A percentile compares a stretch with the other conserved stretches of the same genome.
phyloP scores from a whole-genome alignment of 225 moss, liverwort and hornwort genomes.

The Asterella californica region DNA sequence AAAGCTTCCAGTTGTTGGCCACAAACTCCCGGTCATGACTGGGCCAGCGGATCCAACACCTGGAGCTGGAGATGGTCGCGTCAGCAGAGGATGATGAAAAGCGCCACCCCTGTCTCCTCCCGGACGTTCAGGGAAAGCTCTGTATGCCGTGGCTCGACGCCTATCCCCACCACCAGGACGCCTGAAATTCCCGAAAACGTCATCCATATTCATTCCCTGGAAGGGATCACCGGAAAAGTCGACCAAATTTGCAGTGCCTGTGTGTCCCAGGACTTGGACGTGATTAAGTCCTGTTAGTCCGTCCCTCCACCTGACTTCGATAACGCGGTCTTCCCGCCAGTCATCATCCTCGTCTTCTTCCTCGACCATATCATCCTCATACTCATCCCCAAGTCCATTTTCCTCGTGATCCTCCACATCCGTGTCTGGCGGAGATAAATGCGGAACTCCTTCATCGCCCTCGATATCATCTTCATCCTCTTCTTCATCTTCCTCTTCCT shows the following conservation, averaged over 20 bases:
- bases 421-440: constrained; percentile 91
- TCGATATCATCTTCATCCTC: constrained; percentile 97
- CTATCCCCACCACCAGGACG: constrained; percentile 77
- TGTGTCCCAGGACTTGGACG: constrained; percentile 82
- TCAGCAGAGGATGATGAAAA: constrained; percentile 87
- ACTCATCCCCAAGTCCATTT: constrained; percentile 88
- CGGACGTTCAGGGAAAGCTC: constrained; percentile 76
- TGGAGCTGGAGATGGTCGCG: constrained; percentile 66
- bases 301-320: constrained; percentile 96
- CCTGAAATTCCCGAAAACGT: constrained; percentile 89
- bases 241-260: constrained; percentile 71
- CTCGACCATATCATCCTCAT: constrained; percentile 89
- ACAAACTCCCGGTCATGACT: constrained; percentile 59
- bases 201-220: constrained; percentile 97
- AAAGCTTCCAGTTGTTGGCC: constrained; percentile 76
- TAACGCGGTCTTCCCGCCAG: constrained; percentile 88
- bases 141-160: constrained; percentile 64
- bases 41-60: constrained; percentile 61
- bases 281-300: constrained; percentile 92
- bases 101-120: constrained; percentile 75
- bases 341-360: constrained; percentile 97
- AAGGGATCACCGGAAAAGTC: constrained; percentile 92
- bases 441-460: constrained; percentile 85
- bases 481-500: constrained; percentile 86
- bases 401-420: constrained; percentile 98